Percentiles rank a stretch among this genome's conserved stretches.
These are phyloP conservation scores for Microbotryum scabiosae DNA, from an alignment of 1,284 basidiomycete species.

Conservation along the genomic window DNA sequence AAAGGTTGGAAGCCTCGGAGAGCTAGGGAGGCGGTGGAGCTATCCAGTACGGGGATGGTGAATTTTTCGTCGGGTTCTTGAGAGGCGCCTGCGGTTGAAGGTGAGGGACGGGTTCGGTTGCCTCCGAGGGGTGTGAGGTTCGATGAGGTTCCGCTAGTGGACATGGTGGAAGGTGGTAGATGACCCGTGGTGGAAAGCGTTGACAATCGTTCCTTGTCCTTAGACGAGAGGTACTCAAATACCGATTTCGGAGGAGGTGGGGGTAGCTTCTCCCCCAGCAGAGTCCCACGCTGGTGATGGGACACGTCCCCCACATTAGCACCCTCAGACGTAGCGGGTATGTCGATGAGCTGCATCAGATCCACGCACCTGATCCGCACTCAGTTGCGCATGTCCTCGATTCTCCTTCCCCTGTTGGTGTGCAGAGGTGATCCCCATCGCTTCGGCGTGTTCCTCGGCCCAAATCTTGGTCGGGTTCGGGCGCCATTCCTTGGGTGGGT, in stretches of 20 bases:
- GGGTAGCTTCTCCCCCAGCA: conserved; percentile 71
- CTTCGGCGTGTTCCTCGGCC: conserved; percentile 42
- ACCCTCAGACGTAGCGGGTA: too few species aligned
- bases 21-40: conserved; percentile 74
- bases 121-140: not conserved
- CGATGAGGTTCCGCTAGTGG: not conserved
- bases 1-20: conserved; percentile 86
- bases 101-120: not conserved
- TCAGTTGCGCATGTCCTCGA: conserved; percentile 38
- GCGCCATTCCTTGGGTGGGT: conserved; percentile 72
- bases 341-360: not conserved
- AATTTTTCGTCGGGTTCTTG: conserved; percentile 41
- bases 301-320: not conserved
- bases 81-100: not conserved
- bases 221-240: conserved; percentile 85
- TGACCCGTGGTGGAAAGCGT: conserved; percentile 49
- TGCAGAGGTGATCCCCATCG: conserved; percentile 36
- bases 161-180: conserved; percentile 11
- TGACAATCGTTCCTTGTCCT: conserved; percentile 72
- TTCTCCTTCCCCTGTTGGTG: conserved; percentile 44
- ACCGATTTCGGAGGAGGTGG: conserved; percentile 58
- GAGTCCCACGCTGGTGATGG: conserved; percentile 56
- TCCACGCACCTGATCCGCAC: conserved; percentile 57
- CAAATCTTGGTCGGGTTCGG: conserved; percentile 74
- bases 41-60: conserved; percentile 56